Conservation (phyloP, 2,329 filamentous ascomycete genomes). For the Fusarium succisae region DNA sequence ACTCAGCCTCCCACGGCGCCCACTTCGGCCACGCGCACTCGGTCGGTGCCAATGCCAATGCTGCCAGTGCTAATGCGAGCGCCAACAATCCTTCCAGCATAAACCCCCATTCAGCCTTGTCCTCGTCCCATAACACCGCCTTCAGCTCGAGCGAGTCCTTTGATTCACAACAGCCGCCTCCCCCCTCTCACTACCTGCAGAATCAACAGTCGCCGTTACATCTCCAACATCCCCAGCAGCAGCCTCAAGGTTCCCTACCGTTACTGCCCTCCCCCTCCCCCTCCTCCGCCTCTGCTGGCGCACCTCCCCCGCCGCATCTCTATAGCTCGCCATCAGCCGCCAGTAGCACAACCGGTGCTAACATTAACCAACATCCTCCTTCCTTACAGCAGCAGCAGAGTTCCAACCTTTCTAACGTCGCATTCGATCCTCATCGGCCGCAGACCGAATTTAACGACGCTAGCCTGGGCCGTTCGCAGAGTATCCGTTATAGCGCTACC, state of each 20-base stretch:
- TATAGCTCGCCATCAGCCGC: slow-evolving; percentile 44
- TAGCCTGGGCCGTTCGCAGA: slow-evolving; percentile 59
- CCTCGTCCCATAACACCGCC: slow-evolving; percentile 49
- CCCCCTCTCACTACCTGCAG: slow-evolving; percentile 41
- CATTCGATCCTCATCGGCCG: slow-evolving; percentile 49
- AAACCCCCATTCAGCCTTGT: slow-evolving; percentile 58
- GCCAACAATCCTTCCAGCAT: slow-evolving; percentile 38
- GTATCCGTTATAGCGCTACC: slow-evolving; percentile 56
- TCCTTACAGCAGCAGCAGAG: slow-evolving; percentile 45
- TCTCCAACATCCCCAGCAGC: slow-evolving; percentile 40
- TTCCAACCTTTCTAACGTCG: slow-evolving; percentile 38
- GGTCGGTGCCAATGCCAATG: slow-evolving; percentile 12
- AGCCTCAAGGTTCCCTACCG: slow-evolving; percentile 32
- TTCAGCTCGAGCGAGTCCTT: slow-evolving; percentile 61
- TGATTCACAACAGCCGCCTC: slow-evolving; percentile 43
- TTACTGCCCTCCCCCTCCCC: background rate
- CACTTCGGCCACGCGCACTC: slow-evolving; percentile 31
- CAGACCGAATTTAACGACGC: slow-evolving; percentile 57
- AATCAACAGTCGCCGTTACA: slow-evolving; percentile 41
- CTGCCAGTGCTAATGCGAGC: slow-evolving; percentile 18
- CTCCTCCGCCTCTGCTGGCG: slow-evolving; percentile 23
- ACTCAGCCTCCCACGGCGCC: slow-evolving; percentile 44
- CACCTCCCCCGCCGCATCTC: slow-evolving; percentile 44
- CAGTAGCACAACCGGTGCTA: slow-evolving; percentile 38
- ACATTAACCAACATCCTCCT: slow-evolving; percentile 41